phyloP scores from a whole-genome alignment of 805 yeast species.

The Starmerella geochares region DNA sequence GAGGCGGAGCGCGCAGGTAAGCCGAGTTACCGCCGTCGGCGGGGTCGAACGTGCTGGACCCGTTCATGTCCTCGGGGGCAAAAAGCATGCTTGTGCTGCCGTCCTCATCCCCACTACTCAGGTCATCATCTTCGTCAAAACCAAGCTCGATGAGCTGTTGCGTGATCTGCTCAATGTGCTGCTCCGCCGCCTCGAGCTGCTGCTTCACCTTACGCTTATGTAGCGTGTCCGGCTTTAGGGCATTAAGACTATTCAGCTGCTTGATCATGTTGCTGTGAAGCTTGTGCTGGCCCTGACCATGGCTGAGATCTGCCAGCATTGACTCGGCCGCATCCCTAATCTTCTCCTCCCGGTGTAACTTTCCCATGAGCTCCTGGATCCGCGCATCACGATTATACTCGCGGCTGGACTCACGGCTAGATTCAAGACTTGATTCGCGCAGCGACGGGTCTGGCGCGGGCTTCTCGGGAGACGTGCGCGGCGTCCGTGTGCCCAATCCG shows the following conservation, averaged over 20 bases:
- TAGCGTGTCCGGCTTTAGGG: conserved; percentile 8
- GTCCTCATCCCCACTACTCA: conserved; percentile 31
- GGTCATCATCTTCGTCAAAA: conserved; percentile 26
- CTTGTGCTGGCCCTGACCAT: conserved; percentile 10
- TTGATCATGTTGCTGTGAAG: conserved; percentile 7
- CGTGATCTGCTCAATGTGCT: conserved; percentile 16
- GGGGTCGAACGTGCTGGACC: not conserved
- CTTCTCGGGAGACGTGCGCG: conserved; percentile 6
- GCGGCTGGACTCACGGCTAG: conserved; percentile 7
- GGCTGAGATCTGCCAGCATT: conserved; percentile 30
- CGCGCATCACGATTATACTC: conserved; percentile 3
- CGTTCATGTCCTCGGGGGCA: conserved; percentile 6
- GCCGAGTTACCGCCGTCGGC: conserved; percentile 6
- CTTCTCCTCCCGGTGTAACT: conserved; percentile 32
- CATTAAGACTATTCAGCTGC: conserved; percentile 10
- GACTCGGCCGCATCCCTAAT: conserved; percentile 34
- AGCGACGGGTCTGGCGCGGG: conserved; percentile 5
- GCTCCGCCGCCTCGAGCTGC: conserved; percentile 23
- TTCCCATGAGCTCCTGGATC: conserved; percentile 26
- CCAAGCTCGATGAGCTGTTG: conserved; percentile 42
- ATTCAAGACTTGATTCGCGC: conserved; percentile 2
- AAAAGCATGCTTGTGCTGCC: conserved; percentile 5
- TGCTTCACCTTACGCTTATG: conserved; percentile 19
- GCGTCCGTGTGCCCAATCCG: not conserved
- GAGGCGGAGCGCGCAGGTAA: conserved; percentile 29